A percentile compares a stretch with the other conserved stretches of the same genome.
Conservation (phyloP, 2,329 filamentous ascomycete genomes). For the Xylariaceae sp. region DNA sequence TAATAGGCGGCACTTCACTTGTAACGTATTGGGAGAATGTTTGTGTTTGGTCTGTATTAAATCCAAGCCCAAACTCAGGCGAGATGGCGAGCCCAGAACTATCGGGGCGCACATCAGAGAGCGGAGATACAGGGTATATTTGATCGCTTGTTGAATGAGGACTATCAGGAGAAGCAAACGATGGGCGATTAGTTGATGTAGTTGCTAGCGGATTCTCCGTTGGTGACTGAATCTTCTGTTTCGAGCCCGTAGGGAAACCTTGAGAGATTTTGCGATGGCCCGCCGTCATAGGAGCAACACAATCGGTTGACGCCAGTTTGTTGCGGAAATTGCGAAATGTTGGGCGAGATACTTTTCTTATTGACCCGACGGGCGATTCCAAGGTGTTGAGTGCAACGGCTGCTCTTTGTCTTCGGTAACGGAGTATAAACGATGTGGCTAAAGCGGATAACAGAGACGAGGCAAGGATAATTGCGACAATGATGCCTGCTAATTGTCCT, state of each 20-base stretch:
- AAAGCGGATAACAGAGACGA: constrained; percentile 23
- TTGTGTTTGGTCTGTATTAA: constrained; percentile 3
- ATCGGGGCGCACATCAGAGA: constrained; percentile 7
- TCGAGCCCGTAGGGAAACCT: not conserved
- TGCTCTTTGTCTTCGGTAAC: constrained; percentile 21
- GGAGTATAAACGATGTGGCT: constrained; percentile 18
- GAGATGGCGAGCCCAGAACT: not conserved
- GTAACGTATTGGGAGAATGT: not conserved
- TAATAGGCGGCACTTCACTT: constrained; percentile 11
- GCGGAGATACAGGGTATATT: constrained; percentile 18
- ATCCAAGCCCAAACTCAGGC: constrained; percentile 11
- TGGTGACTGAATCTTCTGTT: constrained; percentile 6
- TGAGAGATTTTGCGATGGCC: not conserved
- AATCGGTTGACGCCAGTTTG: not conserved
- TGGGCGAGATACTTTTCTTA: not conserved
- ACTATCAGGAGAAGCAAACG: not conserved
- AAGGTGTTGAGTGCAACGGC: not conserved
- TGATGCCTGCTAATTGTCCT: constrained; percentile 26
- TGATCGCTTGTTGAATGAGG: constrained; percentile 2
- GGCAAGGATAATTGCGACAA: constrained; percentile 20
- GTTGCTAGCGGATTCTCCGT: not conserved
- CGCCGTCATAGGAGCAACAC: not conserved
- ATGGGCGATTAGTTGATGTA: not conserved
- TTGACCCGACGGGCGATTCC: not conserved
- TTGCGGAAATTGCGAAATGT: not conserved